A percentile compares a stretch with the other conserved stretches of the same genome.
phyloP scores from a whole-genome alignment of 1,284 basidiomycete species.

The Apiotrichum porosum region DNA sequence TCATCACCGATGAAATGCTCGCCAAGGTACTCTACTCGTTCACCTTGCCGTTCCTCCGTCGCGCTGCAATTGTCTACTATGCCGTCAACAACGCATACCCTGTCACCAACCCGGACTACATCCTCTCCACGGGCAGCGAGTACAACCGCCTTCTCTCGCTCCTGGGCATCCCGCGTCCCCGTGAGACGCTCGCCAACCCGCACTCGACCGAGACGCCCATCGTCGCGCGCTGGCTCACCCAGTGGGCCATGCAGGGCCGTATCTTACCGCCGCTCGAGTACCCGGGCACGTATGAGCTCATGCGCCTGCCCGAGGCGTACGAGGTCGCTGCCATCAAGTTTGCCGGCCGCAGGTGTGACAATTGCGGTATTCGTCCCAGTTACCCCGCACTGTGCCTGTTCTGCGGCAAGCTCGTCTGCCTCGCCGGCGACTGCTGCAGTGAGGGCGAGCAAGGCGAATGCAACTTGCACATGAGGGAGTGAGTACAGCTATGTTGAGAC shows the following conservation, averaged over 20 bases:
- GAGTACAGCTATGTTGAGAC: slow-evolving; percentile 51
- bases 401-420: slow-evolving; percentile 83
- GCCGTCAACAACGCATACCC: slow-evolving; percentile 58
- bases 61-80: slow-evolving; percentile 78
- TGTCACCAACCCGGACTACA: slow-evolving; percentile 56
- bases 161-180: slow-evolving; percentile 71
- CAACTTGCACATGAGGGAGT: slow-evolving; percentile 92
- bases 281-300: slow-evolving; percentile 77
- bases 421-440: slow-evolving; percentile 88
- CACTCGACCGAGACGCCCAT: slow-evolving; percentile 55
- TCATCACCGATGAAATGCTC: slow-evolving; percentile 50
- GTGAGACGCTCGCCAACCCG: slow-evolving; percentile 65
- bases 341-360: slow-evolving; percentile 64
- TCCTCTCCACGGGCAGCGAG: slow-evolving; percentile 53
- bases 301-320: slow-evolving; percentile 72
- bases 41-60: slow-evolving; percentile 89
- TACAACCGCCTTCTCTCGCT: slow-evolving; percentile 72
- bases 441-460: slow-evolving; percentile 77
- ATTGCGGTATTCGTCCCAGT: slow-evolving; percentile 72
- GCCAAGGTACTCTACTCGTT: slow-evolving; percentile 84
- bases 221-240: slow-evolving; percentile 45
- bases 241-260: slow-evolving; percentile 44
- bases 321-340: slow-evolving; percentile 74
- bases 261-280: slow-evolving; percentile 67
- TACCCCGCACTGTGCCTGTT: slow-evolving; percentile 89